Conservation (phyloP, 73 alveolate species). For the Tetrahymena malaccensis region DNA sequence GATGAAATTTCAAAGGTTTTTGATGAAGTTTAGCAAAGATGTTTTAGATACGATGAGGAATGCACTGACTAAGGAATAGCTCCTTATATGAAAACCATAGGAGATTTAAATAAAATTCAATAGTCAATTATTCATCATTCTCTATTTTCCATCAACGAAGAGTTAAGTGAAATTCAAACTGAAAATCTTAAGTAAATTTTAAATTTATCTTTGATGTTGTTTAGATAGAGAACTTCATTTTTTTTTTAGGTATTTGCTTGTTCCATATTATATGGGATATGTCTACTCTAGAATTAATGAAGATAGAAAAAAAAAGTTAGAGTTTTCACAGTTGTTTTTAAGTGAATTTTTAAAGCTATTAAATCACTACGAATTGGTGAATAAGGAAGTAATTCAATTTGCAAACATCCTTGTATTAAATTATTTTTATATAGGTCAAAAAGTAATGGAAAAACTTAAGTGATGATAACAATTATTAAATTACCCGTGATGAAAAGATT, state of each 20-base stretch:
- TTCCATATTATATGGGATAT: neutral
- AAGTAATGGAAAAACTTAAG: neutral
- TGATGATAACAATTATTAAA: neutral
- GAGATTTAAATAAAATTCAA: neutral
- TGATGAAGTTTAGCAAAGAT: neutral
- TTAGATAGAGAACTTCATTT: neutral
- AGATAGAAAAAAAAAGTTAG: neutral
- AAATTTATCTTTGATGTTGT: neutral
- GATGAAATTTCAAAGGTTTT: neutral
- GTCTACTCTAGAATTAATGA: neutral
- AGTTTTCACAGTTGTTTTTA: neutral
- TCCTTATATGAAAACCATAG: neutral
- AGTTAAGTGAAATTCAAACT: neutral
- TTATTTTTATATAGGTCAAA: neutral
- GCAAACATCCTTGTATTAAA: too few relatives aligned
- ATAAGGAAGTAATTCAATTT: neutral
- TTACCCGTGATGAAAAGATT: neutral
- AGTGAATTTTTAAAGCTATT: neutral
- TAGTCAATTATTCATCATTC: neutral
- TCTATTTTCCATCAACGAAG: neutral
- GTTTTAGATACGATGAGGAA: neutral
- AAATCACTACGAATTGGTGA: neutral
- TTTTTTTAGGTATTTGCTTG: neutral
- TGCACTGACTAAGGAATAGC: neutral
- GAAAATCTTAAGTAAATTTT: neutral